Base-by-base conservation (phyloP, 2,329 filamentous ascomycete genomes). In the Neoascochyta sp. region DNA sequence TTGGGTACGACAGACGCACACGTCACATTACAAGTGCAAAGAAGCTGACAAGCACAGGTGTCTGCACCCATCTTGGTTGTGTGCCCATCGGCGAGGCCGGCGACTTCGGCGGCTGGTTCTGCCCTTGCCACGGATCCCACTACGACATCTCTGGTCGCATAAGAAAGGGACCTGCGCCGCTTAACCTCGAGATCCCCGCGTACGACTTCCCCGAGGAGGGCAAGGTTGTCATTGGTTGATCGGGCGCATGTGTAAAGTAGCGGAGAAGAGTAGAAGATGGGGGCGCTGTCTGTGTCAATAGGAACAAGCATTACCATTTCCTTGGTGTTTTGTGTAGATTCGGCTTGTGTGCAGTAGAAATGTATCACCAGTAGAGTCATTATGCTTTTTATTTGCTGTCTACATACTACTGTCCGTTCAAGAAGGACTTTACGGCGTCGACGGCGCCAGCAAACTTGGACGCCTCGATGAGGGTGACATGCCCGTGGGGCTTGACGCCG, bases 91-190 rank as follows among this genome's bases (percentile, higher is more conserved):
- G 93, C 62, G 92, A 98, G 76, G 87, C 92, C 47, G 92, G 92
- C 67, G 93, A 98, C 71, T 98, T 75, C 62, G 92, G 92, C 66
- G 92, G 92, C 64, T 98, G 92, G 92, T 98, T 98, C 84, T 98
- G 92, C 77, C 92, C 92, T 50, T 98, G 92, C 85, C 92, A 98
- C 80, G 92, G 92, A 69, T 95, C 89, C 54, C 92, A 98, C 78
- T 98, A 98, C 80, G 92, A 98, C 68, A 96, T 98, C 68, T 96
- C 89, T 47, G 92, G 92, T 67, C 88, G 92, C 71, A 86, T 95
- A 78, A 83, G 92, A 75, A 95, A 86, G 79, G 92, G 92, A 50
- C 92, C 92, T 45, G 92, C 92, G 42, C 92, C 92, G 50, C 80
- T 98, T 62, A 98, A 98, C 78, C 81, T 98, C 64, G 92, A 96